phyloP scores from a whole-genome alignment of 257 asterid species.

The Nicotiana otophora region DNA sequence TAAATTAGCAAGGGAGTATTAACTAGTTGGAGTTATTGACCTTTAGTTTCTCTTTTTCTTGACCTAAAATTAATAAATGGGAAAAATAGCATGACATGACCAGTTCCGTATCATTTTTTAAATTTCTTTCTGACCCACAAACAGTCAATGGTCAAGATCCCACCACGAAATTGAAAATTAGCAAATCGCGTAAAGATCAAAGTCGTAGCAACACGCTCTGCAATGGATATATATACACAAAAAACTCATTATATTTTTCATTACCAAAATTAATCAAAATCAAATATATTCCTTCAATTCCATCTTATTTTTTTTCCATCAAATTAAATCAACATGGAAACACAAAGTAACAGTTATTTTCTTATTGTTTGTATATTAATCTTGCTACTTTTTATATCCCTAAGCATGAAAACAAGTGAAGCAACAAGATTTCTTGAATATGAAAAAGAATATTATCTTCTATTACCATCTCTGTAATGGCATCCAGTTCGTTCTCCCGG shows the following conservation, averaged over 20 bases:
- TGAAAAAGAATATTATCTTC: constrained; percentile 20
- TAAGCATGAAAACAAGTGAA: background rate
- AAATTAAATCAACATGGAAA: background rate
- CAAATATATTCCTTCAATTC: background rate
- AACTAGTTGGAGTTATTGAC: too few species aligned
- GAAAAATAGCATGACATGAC: background rate
- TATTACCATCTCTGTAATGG: constrained; percentile 5
- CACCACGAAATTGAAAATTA: background rate
- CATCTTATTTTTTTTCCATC: background rate
- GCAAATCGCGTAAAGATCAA: background rate
- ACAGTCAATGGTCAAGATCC: background rate
- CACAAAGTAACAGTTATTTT: constrained; percentile 8
- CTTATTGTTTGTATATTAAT: constrained; percentile 2
- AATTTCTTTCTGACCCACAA: background rate
- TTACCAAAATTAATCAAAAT: background rate
- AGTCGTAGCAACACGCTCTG: background rate
- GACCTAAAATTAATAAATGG: background rate
- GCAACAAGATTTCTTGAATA: constrained; percentile 37
- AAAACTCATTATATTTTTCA: constrained; percentile 8
- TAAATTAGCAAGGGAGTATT: too few species aligned
- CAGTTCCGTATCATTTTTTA: background rate
- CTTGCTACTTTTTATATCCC: background rate
- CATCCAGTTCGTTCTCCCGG: constrained; percentile 2
- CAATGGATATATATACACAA: constrained; percentile 14
- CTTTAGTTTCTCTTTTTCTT: background rate